A percentile compares a stretch with the other conserved stretches of the same genome.
Conservation (phyloP, 148 eudicot genomes). For the Persicaria tinctoria region DNA sequence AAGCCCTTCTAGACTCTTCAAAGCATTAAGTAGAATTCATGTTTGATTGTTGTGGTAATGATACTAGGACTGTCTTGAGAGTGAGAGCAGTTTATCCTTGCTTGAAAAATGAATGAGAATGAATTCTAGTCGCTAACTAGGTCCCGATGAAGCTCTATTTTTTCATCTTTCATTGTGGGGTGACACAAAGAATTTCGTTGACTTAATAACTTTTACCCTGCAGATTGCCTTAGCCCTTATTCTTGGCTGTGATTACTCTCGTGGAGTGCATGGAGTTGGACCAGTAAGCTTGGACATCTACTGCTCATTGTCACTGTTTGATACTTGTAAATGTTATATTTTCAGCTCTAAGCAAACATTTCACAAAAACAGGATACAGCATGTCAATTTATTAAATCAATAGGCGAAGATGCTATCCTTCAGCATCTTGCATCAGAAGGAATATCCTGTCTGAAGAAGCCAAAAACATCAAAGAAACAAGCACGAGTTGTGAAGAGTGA, state of each 20-base stretch:
- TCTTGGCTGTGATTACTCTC: conserved; percentile 88
- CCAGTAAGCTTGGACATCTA: conserved; percentile 43
- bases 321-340: neutral
- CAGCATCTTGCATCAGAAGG: conserved; percentile 53
- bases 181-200: conserved; percentile 10
- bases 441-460: conserved; percentile 44
- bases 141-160: neutral
- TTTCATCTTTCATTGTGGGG: conserved; percentile 7
- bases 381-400: conserved; percentile 65
- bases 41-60: neutral
- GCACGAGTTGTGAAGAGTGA: conserved; percentile 19
- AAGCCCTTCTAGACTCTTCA: neutral
- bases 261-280: conserved; percentile 75
- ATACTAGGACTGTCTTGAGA: neutral
- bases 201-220: conserved; percentile 16
- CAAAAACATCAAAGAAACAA: conserved; percentile 46
- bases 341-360: conserved; percentile 12
- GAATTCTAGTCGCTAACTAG: neutral
- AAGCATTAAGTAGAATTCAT: neutral
- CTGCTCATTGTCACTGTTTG: neutral
- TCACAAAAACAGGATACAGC: conserved; percentile 54
- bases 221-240: conserved; percentile 85
- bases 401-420: conserved; percentile 54
- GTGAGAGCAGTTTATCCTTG: neutral
- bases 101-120: neutral